phyloP scores from a whole-genome alignment of 495 filamentous ascomycete species.

The Chaetomidium leptoderma region DNA sequence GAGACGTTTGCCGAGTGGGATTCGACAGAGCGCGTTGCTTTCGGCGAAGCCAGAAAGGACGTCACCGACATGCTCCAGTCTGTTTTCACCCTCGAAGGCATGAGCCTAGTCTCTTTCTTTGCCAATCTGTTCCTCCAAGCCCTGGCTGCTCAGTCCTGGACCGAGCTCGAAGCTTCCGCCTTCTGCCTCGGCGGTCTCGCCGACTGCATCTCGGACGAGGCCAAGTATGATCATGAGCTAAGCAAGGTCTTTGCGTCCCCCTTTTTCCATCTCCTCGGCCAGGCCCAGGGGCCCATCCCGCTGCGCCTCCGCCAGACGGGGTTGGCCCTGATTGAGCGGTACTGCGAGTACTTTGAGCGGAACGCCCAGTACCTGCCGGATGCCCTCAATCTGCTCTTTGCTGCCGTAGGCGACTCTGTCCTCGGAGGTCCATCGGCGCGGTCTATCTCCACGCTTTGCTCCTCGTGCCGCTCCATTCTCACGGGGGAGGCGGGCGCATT shows the following conservation, averaged over 20 bases:
- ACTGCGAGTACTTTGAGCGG: slow-evolving; percentile 76
- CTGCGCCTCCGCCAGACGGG: slow-evolving; percentile 71
- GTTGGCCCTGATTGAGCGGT: slow-evolving; percentile 71
- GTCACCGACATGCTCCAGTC: slow-evolving; percentile 75
- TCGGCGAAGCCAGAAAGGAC: slow-evolving; percentile 74
- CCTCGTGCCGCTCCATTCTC: slow-evolving; percentile 68
- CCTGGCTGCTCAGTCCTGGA: slow-evolving; percentile 60
- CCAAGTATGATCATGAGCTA: slow-evolving; percentile 61
- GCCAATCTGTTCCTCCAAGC: slow-evolving; percentile 58
- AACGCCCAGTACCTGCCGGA: slow-evolving; percentile 65
- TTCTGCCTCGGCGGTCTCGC: slow-evolving; percentile 75
- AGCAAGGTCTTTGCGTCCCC: slow-evolving; percentile 62
- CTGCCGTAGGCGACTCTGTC: slow-evolving; percentile 59
- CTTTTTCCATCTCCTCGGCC: slow-evolving; percentile 56
- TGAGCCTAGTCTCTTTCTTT: slow-evolving; percentile 64
- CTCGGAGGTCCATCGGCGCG: slow-evolving; percentile 70
- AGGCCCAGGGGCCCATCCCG: slow-evolving; percentile 49
- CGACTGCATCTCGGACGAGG: slow-evolving; percentile 67
- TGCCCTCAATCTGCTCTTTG: slow-evolving; percentile 78
- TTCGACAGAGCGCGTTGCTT: slow-evolving; percentile 64
- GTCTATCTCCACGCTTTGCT: slow-evolving; percentile 76
- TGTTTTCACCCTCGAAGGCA: slow-evolving; percentile 66
- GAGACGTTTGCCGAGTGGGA: slow-evolving; percentile 59
- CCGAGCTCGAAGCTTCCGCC: slow-evolving; percentile 71
- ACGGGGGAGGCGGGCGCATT: slow-evolving; percentile 69